A percentile compares a stretch with the other conserved stretches of the same genome.
These are phyloP conservation scores for Penicillium sp. DNA, from an alignment of 2,329 filamentous ascomycete species.

Conservation along the genomic window DNA sequence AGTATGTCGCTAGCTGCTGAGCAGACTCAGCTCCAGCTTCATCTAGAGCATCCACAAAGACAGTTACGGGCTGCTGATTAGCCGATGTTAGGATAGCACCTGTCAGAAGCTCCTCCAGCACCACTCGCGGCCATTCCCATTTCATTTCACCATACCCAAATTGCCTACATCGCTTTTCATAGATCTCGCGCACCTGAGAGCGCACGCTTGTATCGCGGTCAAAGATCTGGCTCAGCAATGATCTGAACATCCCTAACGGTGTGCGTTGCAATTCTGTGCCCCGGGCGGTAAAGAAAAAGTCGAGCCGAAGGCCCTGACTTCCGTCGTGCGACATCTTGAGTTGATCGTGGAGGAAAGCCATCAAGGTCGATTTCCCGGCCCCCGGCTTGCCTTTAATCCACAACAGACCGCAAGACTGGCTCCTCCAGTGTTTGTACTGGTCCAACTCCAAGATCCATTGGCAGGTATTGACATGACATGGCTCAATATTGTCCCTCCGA, in stretches of 20 bases:
- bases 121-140: conserved; percentile 3
- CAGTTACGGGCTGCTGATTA: neutral
- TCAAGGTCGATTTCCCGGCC: conserved; percentile 22
- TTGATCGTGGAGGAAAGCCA: conserved; percentile 16
- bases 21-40: conserved; percentile 10
- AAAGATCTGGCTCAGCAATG: conserved; percentile 17
- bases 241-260: conserved; percentile 16
- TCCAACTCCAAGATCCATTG: conserved; percentile 16
- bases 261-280: conserved; percentile 14
- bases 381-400: conserved; percentile 28
- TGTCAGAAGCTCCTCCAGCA: conserved; percentile 5
- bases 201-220: conserved; percentile 2
- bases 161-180: conserved; percentile 1
- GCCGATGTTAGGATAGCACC: conserved; percentile 1
- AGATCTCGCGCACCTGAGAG: neutral
- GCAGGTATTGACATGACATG: conserved; percentile 7
- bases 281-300: conserved; percentile 20
- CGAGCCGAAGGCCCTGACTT: conserved; percentile 1
- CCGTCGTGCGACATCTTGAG: neutral
- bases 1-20: conserved; percentile 1
- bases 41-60: conserved; percentile 16
- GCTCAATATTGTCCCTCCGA: conserved; percentile 4
- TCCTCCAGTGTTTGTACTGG: conserved; percentile 4
- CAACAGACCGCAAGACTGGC: conserved; percentile 7
- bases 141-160: neutral